Conservation (phyloP, 140 eudicot genomes). For the Stevia rebaudiana region DNA sequence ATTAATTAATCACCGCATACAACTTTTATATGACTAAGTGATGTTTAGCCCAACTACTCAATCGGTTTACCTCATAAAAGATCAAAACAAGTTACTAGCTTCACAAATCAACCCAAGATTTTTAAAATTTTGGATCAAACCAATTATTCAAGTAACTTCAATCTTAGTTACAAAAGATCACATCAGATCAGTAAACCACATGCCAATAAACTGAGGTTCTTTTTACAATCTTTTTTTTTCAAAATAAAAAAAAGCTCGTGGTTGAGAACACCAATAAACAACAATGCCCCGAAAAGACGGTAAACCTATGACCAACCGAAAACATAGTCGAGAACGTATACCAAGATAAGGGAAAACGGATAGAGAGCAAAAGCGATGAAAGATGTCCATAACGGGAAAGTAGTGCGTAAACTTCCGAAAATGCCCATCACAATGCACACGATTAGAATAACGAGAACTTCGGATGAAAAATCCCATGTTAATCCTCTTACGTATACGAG, state of each 20-base stretch:
- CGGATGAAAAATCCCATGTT: slow-evolving; percentile 91
- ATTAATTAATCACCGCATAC: too few species aligned
- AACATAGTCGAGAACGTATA: slow-evolving; percentile 76
- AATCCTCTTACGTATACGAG: slow-evolving; percentile 75
- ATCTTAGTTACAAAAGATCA: slow-evolving; percentile 25
- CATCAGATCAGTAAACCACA: neutral
- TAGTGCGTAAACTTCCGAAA: slow-evolving; percentile 72
- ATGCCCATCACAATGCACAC: slow-evolving; percentile 90
- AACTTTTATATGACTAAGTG: too few species aligned
- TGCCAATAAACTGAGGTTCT: slow-evolving; percentile 9
- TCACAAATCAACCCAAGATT: neutral
- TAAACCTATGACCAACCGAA: slow-evolving; percentile 82
- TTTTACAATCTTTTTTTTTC: slow-evolving; percentile 24
- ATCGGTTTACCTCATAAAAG: too few species aligned
- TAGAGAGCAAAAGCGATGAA: slow-evolving; percentile 66
- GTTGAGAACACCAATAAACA: neutral
- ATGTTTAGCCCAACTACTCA: too few species aligned
- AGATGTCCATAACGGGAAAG: slow-evolving; percentile 87
- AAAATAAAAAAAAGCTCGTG: slow-evolving; percentile 4
- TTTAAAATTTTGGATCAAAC: neutral
- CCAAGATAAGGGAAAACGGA: slow-evolving; percentile 74
- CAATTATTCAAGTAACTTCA: neutral
- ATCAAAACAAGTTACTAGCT: too few species aligned
- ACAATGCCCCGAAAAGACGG: neutral
- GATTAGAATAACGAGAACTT: slow-evolving; percentile 71